Evolutionary conservation across 2,329 filamentous ascomycete genomes (phyloP), one percentile per base, ranked within the genome.

Genomic region (Phialophora macrospora): DNA sequence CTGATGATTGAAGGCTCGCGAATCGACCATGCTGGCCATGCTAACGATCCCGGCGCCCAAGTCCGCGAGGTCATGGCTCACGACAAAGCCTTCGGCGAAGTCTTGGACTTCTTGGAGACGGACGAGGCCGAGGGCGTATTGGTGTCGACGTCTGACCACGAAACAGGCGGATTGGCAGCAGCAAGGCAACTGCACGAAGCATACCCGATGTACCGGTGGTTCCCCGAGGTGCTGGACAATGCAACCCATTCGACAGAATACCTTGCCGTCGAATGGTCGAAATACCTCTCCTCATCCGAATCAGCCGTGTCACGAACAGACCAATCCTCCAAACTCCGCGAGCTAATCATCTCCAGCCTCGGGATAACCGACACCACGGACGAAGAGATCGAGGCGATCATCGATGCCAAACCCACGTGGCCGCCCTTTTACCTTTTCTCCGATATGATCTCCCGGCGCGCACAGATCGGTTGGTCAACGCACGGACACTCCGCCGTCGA

Each of bases 1-100:
- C 83, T 99, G 72, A 97, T 99, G 94, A 96, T 99, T 67, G 95
- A 99, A 78, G 95, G 93, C 4, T 96, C 92, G 73, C 86, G 95
- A 49, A 98, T 99, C 73, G 95, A 99, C 74, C 95, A 99, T 76
- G 94, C 95, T 3, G 95, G 93, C 6, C 91, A 95, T 75, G 86
- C 85, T 69, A 95, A 95, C 72, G 91, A 95, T 72, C 91, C 91
- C 0, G 91, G 90, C 9, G 90, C 91, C 0, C 91, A 95, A 74
- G 91, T 94, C 11, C 89, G 91, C 72, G 95, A 99, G 78, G 94
- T 99, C 0, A 83, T 98, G n/a, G 94, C 93, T 59, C 99, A 96
- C 73, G 95, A 99, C 82, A 88, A 86, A 77, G 85, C 95, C 0
- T 96, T 99, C 79, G 83, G 89, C 72, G 84, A 87, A 5, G 94